Evolutionary conservation across 805 yeast genomes (phyloP).

Genomic region (Candida koratica): DNA sequence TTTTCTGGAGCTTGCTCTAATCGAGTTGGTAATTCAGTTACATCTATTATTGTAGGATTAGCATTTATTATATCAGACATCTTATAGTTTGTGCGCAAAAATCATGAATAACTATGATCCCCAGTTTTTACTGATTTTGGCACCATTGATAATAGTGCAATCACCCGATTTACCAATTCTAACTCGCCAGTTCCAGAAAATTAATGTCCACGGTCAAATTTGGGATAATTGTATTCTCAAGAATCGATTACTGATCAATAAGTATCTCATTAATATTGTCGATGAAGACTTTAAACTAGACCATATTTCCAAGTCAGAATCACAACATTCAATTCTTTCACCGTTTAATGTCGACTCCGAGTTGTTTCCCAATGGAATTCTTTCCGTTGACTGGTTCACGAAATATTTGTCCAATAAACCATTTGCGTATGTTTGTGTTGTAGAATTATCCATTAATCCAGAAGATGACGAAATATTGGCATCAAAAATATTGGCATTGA

Average conservation of each 20-base stretch:
- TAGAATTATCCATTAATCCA: slow-evolving; percentile 16
- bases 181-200: slow-evolving; percentile 14
- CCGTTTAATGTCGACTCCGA: slow-evolving; percentile 35
- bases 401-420: slow-evolving; percentile 32
- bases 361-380: slow-evolving; percentile 27
- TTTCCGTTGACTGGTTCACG: slow-evolving; percentile 32
- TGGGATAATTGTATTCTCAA: slow-evolving; percentile 41
- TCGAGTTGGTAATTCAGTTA: slow-evolving; percentile 72
- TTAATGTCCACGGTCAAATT: slow-evolving; percentile 4
- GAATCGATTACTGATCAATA: slow-evolving; percentile 31
- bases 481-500: slow-evolving; percentile 16
- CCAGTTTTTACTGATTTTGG: slow-evolving; percentile 28
- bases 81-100: neutral
- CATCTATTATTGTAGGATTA: slow-evolving; percentile 81
- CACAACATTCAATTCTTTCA: slow-evolving; percentile 28
- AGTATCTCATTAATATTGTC: slow-evolving; percentile 22
- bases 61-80: slow-evolving; percentile 57
- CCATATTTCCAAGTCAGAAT: slow-evolving; percentile 2
- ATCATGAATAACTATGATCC: slow-evolving; percentile 33
- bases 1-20: slow-evolving; percentile 13
- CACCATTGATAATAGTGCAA: slow-evolving; percentile 28
- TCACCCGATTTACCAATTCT: slow-evolving; percentile 9
- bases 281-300: neutral
- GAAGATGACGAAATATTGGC: slow-evolving; percentile 17
- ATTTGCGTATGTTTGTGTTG: slow-evolving; percentile 25